Base-by-base conservation (phyloP, 2,329 filamentous ascomycete species). In the Geosmithia morbida region DNA sequence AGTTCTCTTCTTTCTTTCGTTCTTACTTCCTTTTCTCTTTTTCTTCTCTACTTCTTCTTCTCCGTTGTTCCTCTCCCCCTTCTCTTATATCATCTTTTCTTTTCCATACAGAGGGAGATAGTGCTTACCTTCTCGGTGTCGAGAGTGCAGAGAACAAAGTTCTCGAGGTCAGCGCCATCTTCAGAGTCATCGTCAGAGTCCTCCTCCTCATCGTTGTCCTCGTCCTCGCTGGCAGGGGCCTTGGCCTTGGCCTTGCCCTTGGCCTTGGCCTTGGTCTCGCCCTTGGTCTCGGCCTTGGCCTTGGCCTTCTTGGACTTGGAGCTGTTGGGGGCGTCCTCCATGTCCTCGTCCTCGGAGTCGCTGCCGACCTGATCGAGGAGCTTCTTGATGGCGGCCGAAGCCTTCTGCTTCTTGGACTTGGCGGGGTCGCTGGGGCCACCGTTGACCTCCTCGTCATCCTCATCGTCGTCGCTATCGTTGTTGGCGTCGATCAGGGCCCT, bases 111-210 rank as follows among this genome's bases (percentile, higher is more conserved):
- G 8, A 26, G 22, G 8, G 22, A 26, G n/a, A 20, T 41, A 20
- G 40, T 4, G 19, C 76, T 64, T 81, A 96, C 92, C 72, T 83
- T 86, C 66, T 87, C 81, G 30, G 89, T 86, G 69, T 97, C 89
- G 48, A 98, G 79, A 52, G 92, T 98, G 79, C 92, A 98, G 57
- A 98, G 71, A 56, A 97, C 88, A 58, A 86, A 87, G 71, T 96
- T 86, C 65, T 96, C 87, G 47, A 90, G 71, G 59, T 87, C 79
- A 47, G 76, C 66, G 22, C 74, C 76, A 41, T 79, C 76, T 7
- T 75, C 77, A 50, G 77, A 74, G 47, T 83, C 76, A 30, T 79
- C 77, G 33, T 78, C 73, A 2, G 71, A 70, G 2, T 70, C 70
- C 3, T 69, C 56, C 1, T 59, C 57, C 2, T 57, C 56, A 33